Evolutionary conservation across 2,329 filamentous ascomycete species (phyloP), one percentile per base, ranked within the genome.

Genomic region (Tolypocladium album): DNA sequence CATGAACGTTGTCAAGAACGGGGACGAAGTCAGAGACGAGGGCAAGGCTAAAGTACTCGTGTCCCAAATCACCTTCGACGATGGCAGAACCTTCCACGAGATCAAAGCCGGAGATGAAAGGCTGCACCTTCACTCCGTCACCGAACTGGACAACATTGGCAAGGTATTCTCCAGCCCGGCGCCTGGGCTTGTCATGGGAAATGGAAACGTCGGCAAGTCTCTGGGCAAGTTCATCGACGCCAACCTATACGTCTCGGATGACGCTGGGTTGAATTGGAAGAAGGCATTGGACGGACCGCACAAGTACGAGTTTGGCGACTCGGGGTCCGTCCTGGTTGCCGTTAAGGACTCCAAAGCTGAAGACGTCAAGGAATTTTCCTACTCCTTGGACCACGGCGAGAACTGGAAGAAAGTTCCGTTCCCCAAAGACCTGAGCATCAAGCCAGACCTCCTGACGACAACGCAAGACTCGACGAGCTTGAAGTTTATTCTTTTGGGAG

Each of bases 291-390:
- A 92, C 20, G 90, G 90, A 24, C 89, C 92, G 15, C 92, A 97
- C 76, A 94, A 95, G 72, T 99, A 96, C 73, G 92, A 97, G 69
- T 95, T 97, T 71, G 94, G 94, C 58, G 93, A 97, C 67, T 88
- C 95, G 65, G 94, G 94, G 1, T 92, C 92, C 20, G 83, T 99
- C 24, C 78, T 99, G 38, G 82, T 97, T 38, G 94, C 94, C 4
- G 79, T 97, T 43, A 81, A 83, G 63, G 90, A 96, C 67, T 90
- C 88, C 1, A 76, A 85, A 43, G 76, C 86, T 60, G 78, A 88
- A 60, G 80, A 84, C 62, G 69, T 84, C 22, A 74, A 76, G 40
- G 80, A 86, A 64, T 72, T 88, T 57, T 79, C 75, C 43, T 99
- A 93, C 73, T 97, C 94, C 1, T 77, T 97, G 34, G 85, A 99